Percentiles rank a stretch among this genome's conserved stretches.
These are phyloP conservation scores for Halophytophthora batemanensis DNA, from an alignment of 352 stramenopile genomes.

Conservation along the genomic window DNA sequence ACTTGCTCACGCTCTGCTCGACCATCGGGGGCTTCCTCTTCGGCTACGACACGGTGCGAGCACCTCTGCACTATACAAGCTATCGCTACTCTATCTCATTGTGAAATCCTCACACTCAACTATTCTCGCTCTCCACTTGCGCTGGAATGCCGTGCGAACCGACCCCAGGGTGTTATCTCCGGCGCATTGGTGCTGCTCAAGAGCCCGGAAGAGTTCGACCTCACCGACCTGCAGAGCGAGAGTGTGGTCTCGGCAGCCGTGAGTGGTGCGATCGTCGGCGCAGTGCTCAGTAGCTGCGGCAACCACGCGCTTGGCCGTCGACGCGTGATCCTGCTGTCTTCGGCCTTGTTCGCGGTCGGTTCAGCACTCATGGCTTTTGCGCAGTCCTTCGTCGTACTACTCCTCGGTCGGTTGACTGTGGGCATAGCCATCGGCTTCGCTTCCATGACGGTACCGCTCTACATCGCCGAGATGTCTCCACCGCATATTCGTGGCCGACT, in stretches of 20 bases:
- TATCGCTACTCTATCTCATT: too few relatives aligned
- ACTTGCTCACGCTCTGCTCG: constrained; percentile 64
- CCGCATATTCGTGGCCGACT: constrained; percentile 59
- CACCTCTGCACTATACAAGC: too few relatives aligned
- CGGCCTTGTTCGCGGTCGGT: constrained; percentile 56
- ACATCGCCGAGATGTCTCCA: constrained; percentile 74
- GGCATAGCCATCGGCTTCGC: constrained; percentile 66
- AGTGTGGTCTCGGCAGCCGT: constrained; percentile 70
- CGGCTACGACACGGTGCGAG: constrained; percentile 73
- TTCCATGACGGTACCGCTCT: constrained; percentile 76
- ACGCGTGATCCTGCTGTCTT: constrained; percentile 64
- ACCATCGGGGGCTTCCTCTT: constrained; percentile 80
- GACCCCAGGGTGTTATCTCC: constrained; percentile 62
- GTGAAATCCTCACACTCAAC: constrained; percentile 1
- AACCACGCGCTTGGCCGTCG: constrained; percentile 61
- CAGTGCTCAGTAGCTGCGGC: constrained; percentile 49
- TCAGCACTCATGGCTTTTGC: constrained; percentile 58
- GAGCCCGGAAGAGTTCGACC: constrained; percentile 51
- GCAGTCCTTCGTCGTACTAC: constrained; percentile 42
- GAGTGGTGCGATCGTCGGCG: constrained; percentile 65
- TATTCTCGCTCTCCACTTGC: background rate
- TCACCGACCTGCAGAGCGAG: constrained; percentile 58
- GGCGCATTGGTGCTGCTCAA: constrained; percentile 71
- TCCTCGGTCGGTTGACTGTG: constrained; percentile 58
- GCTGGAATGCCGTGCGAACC: background rate